Percentiles rank a stretch among this genome's conserved stretches.
Evolutionary conservation across 805 yeast genomes (phyloP).

Genomic region (Kluyveromyces siamensis): DNA sequence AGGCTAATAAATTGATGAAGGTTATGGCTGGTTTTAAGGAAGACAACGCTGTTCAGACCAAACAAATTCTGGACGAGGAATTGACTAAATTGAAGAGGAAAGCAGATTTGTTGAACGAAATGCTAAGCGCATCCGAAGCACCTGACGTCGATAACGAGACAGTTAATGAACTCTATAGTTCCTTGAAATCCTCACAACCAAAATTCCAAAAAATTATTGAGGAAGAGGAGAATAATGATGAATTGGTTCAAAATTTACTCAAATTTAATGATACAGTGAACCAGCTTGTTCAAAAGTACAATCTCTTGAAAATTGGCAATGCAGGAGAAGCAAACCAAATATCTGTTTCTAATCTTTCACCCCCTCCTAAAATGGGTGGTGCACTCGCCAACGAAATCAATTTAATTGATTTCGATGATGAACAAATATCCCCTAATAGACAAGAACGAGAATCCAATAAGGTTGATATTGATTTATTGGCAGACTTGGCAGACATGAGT

Average conservation of each 20-base stretch:
- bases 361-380: slow-evolving; percentile 25
- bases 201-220: slow-evolving; percentile 74
- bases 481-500: slow-evolving; percentile 59
- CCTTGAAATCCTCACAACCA: slow-evolving; percentile 79
- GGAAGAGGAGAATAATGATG: slow-evolving; percentile 68
- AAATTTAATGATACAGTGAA: slow-evolving; percentile 70
- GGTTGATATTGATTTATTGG: slow-evolving; percentile 58
- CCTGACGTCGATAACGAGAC: slow-evolving; percentile 48
- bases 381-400: slow-evolving; percentile 38
- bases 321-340: slow-evolving; percentile 41
- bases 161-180: slow-evolving; percentile 61
- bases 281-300: slow-evolving; percentile 57
- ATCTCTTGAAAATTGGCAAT: slow-evolving; percentile 57
- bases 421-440: slow-evolving; percentile 22
- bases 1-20: slow-evolving; percentile 95
- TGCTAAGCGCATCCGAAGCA: slow-evolving; percentile 49
- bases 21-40: slow-evolving; percentile 96
- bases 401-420: slow-evolving; percentile 71
- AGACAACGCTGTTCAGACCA: slow-evolving; percentile 56
- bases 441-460: slow-evolving; percentile 19
- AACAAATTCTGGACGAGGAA: slow-evolving; percentile 74
- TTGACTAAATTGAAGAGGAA: slow-evolving; percentile 76
- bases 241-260: slow-evolving; percentile 54
- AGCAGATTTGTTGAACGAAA: slow-evolving; percentile 78
- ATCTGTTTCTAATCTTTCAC: slow-evolving; percentile 32